Evolutionary conservation across 164 flowering plant genomes (phyloP), one percentile per base, ranked within the genome.

Genomic region (Tetracentron sinense): DNA sequence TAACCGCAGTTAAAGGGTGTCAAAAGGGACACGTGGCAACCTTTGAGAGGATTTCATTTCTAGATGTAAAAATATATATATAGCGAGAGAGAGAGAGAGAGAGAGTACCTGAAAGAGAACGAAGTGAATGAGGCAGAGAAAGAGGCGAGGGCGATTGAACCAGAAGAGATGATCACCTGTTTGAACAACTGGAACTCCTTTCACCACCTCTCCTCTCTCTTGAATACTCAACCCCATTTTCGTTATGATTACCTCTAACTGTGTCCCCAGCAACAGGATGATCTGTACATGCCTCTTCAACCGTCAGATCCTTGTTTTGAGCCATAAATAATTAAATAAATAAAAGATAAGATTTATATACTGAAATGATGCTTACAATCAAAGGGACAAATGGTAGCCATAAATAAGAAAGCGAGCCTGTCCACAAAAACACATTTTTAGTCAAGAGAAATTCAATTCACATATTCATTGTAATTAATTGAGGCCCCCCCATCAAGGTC

Each of bases 91-190:
- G n/a, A n/a, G n/a, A n/a, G n/a, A n/a, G n/a, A n/a, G n/a, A n/a
- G n/a, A n/a, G 30, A 2, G 23, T 76, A 91, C 95, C 96, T 86
- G 94, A 65, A 92, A 92, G 61, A 92, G 85, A 38, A 88, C 92
- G 46, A 88, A 85, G 48, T 92, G 72, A 69, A 92, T 89, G 66
- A 92, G 88, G 42, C 58, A 81, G 60, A 92, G 87, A 11, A 89
- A n/a, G 72, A 92, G 83, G 23, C 81, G 73, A 8, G 98, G 98
- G 20, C 85, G 78, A 47, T 76, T 81, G 77, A 92, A 92, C 98
- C 98, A 92, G 69, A 92, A 92, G 42, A 81, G 89, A 47, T 86
- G 72, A 63, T 92, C 92, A 0, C 85, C 81, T 0, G 83, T 92
- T 70, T 88, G 67, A 57, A 92, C 98, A 7, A 82, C 77, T 0